phyloP scores from a whole-genome alignment of 208 protist species.

The Crithidia sp. region DNA sequence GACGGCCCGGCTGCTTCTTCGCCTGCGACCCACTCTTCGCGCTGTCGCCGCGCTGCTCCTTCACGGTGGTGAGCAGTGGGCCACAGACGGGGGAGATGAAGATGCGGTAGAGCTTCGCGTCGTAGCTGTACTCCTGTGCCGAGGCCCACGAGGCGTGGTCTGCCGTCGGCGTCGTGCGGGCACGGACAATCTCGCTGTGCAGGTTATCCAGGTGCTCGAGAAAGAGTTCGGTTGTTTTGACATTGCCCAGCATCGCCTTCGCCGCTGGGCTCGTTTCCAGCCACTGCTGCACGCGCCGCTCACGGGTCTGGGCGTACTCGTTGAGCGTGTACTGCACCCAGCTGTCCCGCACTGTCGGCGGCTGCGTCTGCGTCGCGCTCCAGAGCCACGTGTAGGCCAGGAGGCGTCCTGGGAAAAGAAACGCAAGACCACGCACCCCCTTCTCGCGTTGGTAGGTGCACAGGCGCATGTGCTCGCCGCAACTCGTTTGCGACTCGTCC shows the following conservation, averaged over 20 bases:
- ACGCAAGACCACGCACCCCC: conserved; percentile 43
- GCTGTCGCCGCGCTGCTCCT: conserved; percentile 19
- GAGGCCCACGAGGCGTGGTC: conserved; percentile 40
- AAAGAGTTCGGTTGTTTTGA: conserved; percentile 41
- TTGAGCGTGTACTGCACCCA: conserved; percentile 72
- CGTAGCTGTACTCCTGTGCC: conserved; percentile 58
- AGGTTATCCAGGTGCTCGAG: conserved; percentile 50
- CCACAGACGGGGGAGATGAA: conserved; percentile 69
- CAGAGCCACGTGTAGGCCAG: conserved; percentile 50
- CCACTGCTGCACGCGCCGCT: conserved; percentile 48
- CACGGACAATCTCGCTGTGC: conserved; percentile 67
- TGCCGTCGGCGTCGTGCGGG: conserved; percentile 47
- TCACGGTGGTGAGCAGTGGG: conserved; percentile 75
- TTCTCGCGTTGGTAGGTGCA: conserved; percentile 43
- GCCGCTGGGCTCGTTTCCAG: conserved; percentile 39
- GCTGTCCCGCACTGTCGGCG: conserved; percentile 33
- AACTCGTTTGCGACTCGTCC: conserved; percentile 2
- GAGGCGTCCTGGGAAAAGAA: conserved; percentile 44
- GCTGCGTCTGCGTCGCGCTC: conserved; percentile 37
- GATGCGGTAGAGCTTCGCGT: conserved; percentile 76
- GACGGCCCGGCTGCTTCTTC: conserved; percentile 1
- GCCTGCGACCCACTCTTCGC: not conserved
- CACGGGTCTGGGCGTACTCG: conserved; percentile 51
- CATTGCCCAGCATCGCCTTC: conserved; percentile 42
- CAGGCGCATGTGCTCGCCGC: conserved; percentile 30